Conservation (phyloP, 306 rosid genomes). For the Lithocarpus polystachyus region DNA sequence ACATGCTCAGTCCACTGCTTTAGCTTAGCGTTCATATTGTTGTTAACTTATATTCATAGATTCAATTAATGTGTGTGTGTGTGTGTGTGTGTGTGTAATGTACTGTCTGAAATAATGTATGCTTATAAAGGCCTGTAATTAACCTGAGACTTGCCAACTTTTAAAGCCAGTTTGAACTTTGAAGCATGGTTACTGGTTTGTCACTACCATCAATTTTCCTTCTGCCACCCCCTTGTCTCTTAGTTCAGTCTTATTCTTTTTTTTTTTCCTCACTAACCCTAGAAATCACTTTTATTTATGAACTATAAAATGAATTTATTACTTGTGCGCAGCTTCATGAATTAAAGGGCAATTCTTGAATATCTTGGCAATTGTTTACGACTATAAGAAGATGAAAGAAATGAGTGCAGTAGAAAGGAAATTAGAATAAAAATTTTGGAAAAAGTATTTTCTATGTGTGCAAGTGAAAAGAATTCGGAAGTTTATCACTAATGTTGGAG, state of each 20-base stretch:
- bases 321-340: conserved; percentile 89
- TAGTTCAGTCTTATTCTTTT: no score
- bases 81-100: background rate
- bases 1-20: background rate
- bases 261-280: background rate
- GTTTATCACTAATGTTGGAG: conserved; percentile 86
- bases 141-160: background rate
- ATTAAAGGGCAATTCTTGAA: conserved; percentile 86
- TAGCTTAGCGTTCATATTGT: background rate
- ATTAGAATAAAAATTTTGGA: conserved; percentile 44
- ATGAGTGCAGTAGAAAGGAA: conserved; percentile 68
- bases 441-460: conserved; percentile 75
- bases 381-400: conserved; percentile 96
- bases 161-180: background rate
- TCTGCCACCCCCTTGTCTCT: no score
- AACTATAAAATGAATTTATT: conserved; percentile 12
- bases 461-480: conserved; percentile 97
- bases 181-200: background rate
- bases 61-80: background rate
- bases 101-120: background rate
- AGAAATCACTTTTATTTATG: conserved; percentile 4
- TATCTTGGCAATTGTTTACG: conserved; percentile 80
- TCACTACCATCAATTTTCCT: background rate
- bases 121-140: background rate
- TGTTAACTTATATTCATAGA: background rate